phyloP scores from a whole-genome alignment of 1,284 basidiomycete genomes.

The Puccinia horiana region DNA sequence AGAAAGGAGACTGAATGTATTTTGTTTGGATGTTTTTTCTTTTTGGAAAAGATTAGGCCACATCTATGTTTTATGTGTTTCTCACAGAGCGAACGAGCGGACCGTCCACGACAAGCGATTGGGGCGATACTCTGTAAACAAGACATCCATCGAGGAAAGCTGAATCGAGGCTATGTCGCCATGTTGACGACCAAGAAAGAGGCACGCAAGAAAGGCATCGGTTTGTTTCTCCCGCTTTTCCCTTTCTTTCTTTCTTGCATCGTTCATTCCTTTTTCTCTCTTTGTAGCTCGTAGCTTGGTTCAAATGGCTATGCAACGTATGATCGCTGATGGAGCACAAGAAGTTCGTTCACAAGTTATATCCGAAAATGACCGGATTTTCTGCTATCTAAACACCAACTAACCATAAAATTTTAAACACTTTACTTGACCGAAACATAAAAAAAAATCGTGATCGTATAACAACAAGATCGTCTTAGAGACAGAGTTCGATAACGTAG shows the following conservation, averaged over 20 bases:
- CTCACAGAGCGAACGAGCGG: constrained; percentile 53
- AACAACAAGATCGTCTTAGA: constrained; percentile 79
- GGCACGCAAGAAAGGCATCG: constrained; percentile 85
- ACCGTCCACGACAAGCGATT: constrained; percentile 64
- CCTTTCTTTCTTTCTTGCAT: not conserved
- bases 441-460: not conserved
- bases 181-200: constrained; percentile 86
- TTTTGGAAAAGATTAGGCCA: constrained; percentile 67
- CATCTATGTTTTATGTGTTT: constrained; percentile 76
- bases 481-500: constrained; percentile 90
- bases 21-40: not conserved
- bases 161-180: constrained; percentile 91
- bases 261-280: not conserved
- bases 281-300: constrained; percentile 74
- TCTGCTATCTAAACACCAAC: not conserved
- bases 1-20: not conserved
- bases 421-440: too few relatives aligned
- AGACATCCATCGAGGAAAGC: constrained; percentile 71
- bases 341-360: constrained; percentile 74
- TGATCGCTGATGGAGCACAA: constrained; percentile 76
- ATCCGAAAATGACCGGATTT: too few relatives aligned
- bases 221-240: constrained; percentile 64
- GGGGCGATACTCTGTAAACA: constrained; percentile 96
- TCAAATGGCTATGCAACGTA: constrained; percentile 72
- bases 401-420: too few relatives aligned